A percentile compares a stretch with the other conserved stretches of the same genome.
These are phyloP conservation scores for Keqinozyma sinolaborantium DNA, from an alignment of 1,139 yeast species.

Conservation along the genomic window DNA sequence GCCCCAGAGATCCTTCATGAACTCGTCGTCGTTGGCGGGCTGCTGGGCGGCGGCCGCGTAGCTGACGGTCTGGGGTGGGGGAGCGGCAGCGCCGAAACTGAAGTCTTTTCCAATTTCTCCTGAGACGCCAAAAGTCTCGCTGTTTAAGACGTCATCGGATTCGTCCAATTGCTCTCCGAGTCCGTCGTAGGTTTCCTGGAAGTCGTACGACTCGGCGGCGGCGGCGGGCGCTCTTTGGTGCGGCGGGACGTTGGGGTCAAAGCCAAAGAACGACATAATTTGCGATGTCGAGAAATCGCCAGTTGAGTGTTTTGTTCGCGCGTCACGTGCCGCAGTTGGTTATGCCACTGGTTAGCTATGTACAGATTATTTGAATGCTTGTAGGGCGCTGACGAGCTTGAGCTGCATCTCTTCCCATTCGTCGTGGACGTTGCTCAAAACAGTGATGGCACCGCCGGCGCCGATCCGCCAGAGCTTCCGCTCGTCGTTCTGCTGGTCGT, in stretches of 20 bases:
- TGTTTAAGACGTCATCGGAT: slow-evolving; percentile 78
- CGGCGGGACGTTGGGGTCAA: slow-evolving; percentile 47
- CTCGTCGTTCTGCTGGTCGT: slow-evolving; percentile 36
- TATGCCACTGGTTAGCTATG: neutral
- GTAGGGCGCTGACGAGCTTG: slow-evolving; percentile 77
- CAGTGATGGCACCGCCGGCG: slow-evolving; percentile 98
- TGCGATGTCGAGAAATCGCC: neutral
- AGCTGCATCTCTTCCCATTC: slow-evolving; percentile 94
- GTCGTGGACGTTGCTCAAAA: slow-evolving; percentile 70
- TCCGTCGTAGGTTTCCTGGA: slow-evolving; percentile 83
- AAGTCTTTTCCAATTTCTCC: slow-evolving; percentile 65
- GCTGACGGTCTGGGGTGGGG: slow-evolving; percentile 36
- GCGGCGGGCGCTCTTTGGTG: slow-evolving; percentile 10
- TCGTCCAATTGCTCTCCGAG: slow-evolving; percentile 67
- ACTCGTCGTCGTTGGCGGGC: slow-evolving; percentile 42
- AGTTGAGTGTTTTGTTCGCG: neutral
- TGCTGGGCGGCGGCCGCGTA: slow-evolving; percentile 57
- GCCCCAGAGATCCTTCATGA: slow-evolving; percentile 51
- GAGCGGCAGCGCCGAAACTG: slow-evolving; percentile 52
- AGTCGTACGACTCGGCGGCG: slow-evolving; percentile 49
- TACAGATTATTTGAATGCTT: slow-evolving; percentile 40
- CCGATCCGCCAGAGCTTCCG: slow-evolving; percentile 75
- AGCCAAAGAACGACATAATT: slow-evolving; percentile 56
- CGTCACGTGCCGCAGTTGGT: neutral
- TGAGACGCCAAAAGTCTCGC: slow-evolving; percentile 80